These are phyloP conservation scores for Elsinoe batatas DNA, from an alignment of 2,329 filamentous ascomycete species.

Conservation along the genomic window DNA sequence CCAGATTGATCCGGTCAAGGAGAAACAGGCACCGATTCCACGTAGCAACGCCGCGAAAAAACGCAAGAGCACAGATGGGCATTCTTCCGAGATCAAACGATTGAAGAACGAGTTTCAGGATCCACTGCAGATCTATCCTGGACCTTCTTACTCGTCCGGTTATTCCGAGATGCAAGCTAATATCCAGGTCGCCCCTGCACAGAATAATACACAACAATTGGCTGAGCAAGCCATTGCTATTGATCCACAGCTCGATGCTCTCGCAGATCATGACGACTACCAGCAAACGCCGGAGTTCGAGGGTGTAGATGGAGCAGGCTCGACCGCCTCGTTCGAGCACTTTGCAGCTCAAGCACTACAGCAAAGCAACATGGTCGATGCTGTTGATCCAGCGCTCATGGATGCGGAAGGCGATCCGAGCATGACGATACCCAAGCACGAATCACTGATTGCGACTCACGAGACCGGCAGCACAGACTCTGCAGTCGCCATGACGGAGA, in stretches of 20 bases:
- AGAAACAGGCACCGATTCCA: slow-evolving; percentile 51
- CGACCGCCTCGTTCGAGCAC: slow-evolving; percentile 3
- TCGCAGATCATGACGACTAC: background rate
- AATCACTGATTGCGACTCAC: background rate
- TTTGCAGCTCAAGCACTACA: slow-evolving; percentile 13
- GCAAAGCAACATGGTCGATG: slow-evolving; percentile 12
- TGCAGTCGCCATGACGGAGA: background rate
- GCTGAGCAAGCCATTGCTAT: slow-evolving; percentile 3
- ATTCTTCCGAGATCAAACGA: slow-evolving; percentile 18
- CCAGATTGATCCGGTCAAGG: slow-evolving; percentile 54
- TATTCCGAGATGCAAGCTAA: background rate
- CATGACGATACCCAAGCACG: background rate
- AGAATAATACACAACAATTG: background rate
- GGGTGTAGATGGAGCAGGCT: background rate
- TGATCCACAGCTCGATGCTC: slow-evolving; percentile 8
- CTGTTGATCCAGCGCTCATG: background rate
- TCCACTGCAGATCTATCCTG: slow-evolving; percentile 7
- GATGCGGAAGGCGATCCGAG: background rate
- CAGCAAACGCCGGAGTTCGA: background rate
- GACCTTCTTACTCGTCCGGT: slow-evolving; percentile 9
- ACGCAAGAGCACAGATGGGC: slow-evolving; percentile 37
- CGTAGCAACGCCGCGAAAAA: slow-evolving; percentile 49
- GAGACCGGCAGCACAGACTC: slow-evolving; percentile 10
- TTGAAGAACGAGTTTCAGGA: slow-evolving; percentile 20
- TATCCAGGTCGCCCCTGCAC: background rate